Evolutionary conservation across 1,284 basidiomycete species (phyloP), one percentile per base, ranked within the genome.

Genomic region (Rhizopogon parksii): DNA sequence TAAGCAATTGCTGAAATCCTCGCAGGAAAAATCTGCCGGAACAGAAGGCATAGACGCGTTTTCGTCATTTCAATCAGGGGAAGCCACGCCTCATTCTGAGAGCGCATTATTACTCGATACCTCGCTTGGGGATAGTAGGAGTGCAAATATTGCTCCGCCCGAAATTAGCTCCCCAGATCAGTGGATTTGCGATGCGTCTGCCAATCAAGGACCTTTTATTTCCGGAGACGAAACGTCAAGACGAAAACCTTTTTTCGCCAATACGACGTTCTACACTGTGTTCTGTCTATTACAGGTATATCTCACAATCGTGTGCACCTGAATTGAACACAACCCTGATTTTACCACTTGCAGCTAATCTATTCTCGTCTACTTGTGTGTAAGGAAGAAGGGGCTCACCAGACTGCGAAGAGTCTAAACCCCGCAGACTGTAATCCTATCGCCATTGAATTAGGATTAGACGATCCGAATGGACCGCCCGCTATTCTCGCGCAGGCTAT

Each of bases 181-280:
- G 19, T 88, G 85, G 85, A 78, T 85, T 51, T 72, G 70, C 49
- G 42, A 45, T 4, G 30, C 42, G 14, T 45, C 42, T n/a, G 83
- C 72, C 25, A 66, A 72, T 25, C 68, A 66, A 54, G 59, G 60
- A 39, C 61, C 55, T 43, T 60, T 69, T 43, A 65, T 65, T 39
- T 65, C 56, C n/a, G 54, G 60, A 36, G 60, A 46, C 12, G 55
- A 52, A 30, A 9, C 25, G 11, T 55, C 57, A 14, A 57, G 52
- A 46, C 67, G 77, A 40, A 67, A 65, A 50, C 83, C 85, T 34
- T 92, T 98, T 71, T 98, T 96, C 70, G 83, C 83, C 59, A 95
- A 97, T 71, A 93, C 91, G 53, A 88, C 91, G 38, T 91, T 94
- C 67, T 99, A 97, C 71, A 88, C 91, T 15, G 71, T 97, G 53